phyloP scores from a whole-genome alignment of 2,329 filamentous ascomycete genomes.

The Xylariales sp. region DNA sequence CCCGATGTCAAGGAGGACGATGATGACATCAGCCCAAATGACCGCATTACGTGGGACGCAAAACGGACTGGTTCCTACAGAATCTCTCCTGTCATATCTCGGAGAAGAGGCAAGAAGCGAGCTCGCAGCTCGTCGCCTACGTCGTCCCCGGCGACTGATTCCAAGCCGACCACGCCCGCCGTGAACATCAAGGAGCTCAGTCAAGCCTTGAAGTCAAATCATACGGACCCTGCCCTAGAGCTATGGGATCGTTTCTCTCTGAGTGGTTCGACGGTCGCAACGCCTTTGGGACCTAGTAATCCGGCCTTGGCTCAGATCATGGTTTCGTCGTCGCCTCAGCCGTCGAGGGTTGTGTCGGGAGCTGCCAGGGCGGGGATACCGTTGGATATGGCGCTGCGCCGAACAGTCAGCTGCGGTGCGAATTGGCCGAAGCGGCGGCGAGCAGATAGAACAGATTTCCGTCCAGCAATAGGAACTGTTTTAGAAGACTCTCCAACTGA shows the following conservation, averaged over 20 bases:
- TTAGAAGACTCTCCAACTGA: slow-evolving; percentile 36
- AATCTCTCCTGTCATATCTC: slow-evolving; percentile 44
- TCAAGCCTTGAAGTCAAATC: slow-evolving; percentile 58
- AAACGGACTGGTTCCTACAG: slow-evolving; percentile 37
- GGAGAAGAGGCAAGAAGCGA: slow-evolving; percentile 56
- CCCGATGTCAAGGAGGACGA: slow-evolving; percentile 37
- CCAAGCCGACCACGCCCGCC: slow-evolving; percentile 37
- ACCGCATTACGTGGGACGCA: slow-evolving; percentile 58
- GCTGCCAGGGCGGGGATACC: slow-evolving; percentile 18
- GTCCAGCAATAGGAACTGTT: slow-evolving; percentile 25
- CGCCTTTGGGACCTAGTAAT: slow-evolving; percentile 43
- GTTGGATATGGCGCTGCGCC: slow-evolving; percentile 48
- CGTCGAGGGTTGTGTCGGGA: slow-evolving; percentile 36
- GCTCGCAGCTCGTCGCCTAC: slow-evolving; percentile 70
- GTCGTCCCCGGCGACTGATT: slow-evolving; percentile 55
- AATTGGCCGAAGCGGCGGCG: slow-evolving; percentile 70
- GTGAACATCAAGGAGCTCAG: slow-evolving; percentile 57
- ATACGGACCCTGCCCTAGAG: slow-evolving; percentile 68
- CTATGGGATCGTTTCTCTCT: slow-evolving; percentile 73
- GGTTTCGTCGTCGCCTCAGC: slow-evolving; percentile 66
- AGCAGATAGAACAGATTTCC: slow-evolving; percentile 42
- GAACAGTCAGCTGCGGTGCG: slow-evolving; percentile 64
- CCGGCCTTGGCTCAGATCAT: slow-evolving; percentile 61
- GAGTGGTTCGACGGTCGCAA: slow-evolving; percentile 37
- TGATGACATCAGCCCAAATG: slow-evolving; percentile 51